Evolutionary conservation across 176 grass and related monocot genomes (phyloP).

Genomic region (Calamus simplicifolius): DNA sequence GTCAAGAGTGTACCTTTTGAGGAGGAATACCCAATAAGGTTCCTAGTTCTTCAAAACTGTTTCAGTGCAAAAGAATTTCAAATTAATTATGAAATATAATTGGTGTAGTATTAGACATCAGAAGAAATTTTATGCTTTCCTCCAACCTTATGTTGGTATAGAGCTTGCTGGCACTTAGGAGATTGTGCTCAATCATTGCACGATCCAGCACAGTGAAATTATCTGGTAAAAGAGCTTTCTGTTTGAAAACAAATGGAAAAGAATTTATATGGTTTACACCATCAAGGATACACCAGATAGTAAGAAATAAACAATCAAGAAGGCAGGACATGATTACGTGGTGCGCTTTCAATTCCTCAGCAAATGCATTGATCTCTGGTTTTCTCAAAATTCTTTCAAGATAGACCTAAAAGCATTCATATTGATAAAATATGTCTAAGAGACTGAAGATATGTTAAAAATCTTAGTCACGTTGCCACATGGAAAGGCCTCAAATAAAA

Average conservation of each 20-base stretch:
- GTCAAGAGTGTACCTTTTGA: constrained; percentile 48
- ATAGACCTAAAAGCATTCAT: constrained; percentile 58
- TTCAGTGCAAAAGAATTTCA: constrained; percentile 21
- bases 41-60: constrained; percentile 93
- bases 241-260: constrained; percentile 13
- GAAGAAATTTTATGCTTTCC: neutral
- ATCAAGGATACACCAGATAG: neutral
- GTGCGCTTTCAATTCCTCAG: constrained; percentile 89
- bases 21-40: constrained; percentile 91
- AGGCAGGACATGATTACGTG: constrained; percentile 36
- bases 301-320: neutral
- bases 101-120: neutral
- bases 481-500: neutral
- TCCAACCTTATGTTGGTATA: constrained; percentile 97
- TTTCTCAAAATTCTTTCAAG: constrained; percentile 99
- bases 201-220: constrained; percentile 92
- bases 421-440: neutral
- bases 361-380: constrained; percentile 99
- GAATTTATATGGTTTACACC: constrained; percentile 2
- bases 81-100: constrained; percentile 6
- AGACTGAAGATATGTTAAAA: neutral
- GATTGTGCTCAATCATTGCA: constrained; percentile 99
- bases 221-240: constrained; percentile 97
- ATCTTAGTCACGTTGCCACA: neutral
- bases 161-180: constrained; percentile 89